A percentile compares a stretch with the other conserved stretches of the same genome.
Evolutionary conservation across 768 basidiomycete species (phyloP).

Genomic region (Pleurotus platypus): DNA sequence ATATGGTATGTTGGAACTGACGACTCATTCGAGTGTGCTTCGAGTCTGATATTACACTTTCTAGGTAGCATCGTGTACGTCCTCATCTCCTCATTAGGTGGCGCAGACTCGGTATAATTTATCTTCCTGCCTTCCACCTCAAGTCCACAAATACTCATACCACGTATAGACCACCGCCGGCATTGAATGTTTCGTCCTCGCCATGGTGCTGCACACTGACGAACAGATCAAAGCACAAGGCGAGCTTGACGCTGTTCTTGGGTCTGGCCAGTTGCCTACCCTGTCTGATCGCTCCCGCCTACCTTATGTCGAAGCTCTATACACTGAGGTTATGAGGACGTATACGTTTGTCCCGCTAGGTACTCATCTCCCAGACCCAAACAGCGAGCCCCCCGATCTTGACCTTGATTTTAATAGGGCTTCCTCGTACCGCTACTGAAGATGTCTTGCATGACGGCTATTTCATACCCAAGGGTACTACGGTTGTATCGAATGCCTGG

Average conservation of each 20-base stretch:
- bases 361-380: conserved; percentile 5
- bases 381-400: background rate
- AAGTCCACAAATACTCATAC: conserved; percentile 13
- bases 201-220: conserved; percentile 54
- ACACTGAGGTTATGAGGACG: conserved; percentile 55
- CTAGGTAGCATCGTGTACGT: background rate
- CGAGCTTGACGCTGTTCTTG: conserved; percentile 59
- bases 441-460: conserved; percentile 29
- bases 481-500: conserved; percentile 7
- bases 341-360: conserved; percentile 43
- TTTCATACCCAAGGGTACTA: conserved; percentile 9
- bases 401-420: conserved; percentile 20
- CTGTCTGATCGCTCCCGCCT: conserved; percentile 53
- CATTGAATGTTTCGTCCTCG: conserved; percentile 59
- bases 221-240: conserved; percentile 55
- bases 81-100: conserved; percentile 32
- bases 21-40: background rate
- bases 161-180: conserved; percentile 45
- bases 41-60: background rate
- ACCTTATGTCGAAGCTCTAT: conserved; percentile 61
- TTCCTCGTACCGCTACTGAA: conserved; percentile 53
- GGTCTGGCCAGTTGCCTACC: conserved; percentile 56
- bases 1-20: background rate
- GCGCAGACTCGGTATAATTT: conserved; percentile 41
- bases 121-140: background rate